Evolutionary conservation across 1,139 yeast species (phyloP), one percentile per base, ranked within the genome.

Genomic region (Taiozyma sp.): DNA sequence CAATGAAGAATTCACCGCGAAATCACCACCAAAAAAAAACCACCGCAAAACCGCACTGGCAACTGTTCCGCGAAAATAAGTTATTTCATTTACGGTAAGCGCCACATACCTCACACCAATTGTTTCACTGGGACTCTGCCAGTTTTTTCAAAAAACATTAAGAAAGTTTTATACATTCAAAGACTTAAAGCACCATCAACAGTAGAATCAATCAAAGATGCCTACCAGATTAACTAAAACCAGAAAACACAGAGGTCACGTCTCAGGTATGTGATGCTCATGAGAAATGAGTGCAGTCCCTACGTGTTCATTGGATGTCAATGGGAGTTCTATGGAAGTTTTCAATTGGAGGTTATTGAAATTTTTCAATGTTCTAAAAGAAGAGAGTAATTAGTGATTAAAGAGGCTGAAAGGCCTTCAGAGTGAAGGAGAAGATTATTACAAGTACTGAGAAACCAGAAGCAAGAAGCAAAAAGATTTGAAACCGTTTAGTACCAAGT

Each of bases 161-260:
- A n/a, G 41, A 38, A 38, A 38, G 41, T 38, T 38, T 38, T 38
- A 38, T 38, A 38, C 41, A 9, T 9, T 38, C 13, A 36, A 6
- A n/a, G 8, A 38, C 8, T 10, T 19, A 38, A 19, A n/a, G 1
- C 5, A n/a, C 41, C 52, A 52, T 43, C 56, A 51, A 55, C 46
- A 60, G 62, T 59, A 57, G 60, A 57, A 58, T 48, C 54, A 57
- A 59, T 54, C 47, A 56, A 30, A 75, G 78, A 93, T 93, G 99
- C 99, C 99, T 80, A 91, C 99, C 84, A 91, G 99, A 91, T 86
- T 89, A 76, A 88, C 96, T 74, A 91, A 93, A 82, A 93, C 98
- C 81, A 91, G 99, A 89, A 95, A 93, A 86, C 97, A 90, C 88
- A 90, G 99, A 89, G 99, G 99, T 81, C 86, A 95, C 96, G 98